Base-by-base conservation (phyloP, 1,284 basidiomycete genomes). In the Erythrobasidium hasegawianum region DNA sequence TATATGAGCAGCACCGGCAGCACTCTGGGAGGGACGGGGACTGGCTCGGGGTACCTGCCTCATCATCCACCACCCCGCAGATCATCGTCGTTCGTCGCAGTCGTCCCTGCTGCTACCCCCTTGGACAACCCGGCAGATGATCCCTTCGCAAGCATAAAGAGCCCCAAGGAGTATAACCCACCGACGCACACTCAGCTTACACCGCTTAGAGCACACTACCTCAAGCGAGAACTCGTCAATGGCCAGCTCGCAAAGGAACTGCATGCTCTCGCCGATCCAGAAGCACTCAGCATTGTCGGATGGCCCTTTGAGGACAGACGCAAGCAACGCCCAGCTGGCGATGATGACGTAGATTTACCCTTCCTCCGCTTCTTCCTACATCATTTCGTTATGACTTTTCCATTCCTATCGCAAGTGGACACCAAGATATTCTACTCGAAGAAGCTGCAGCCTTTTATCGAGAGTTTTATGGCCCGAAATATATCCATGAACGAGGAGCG, bases 201-300 rank as follows among this genome's bases (percentile, higher is more conserved):
- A 0, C 89, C 93, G 3, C 79, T 93, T 29, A 86, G 91, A 43
- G 90, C 91, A 1, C 93, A 97, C 76, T 97, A 97, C 77, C 87
- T 97, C 76, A 97, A 96, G 80, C 94, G 95, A 78, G 83, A 88
- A n/a, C 85, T 97, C 60, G 84, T 97, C 52, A 85, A 88, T 71
- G 85, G 96, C 49, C 87, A 97, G 77, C 86, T 95, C 70, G 79
- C 81, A 70, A 80, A 81, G 40, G 94, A 97, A 77, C 82, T 96
- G 61, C 81, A 84, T 68, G 80, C 82, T 45, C 82, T 94, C 71
- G 84, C 85, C 3, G 76, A 80, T 57, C 83, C 81, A 18, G 88
- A 88, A 53, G 84, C 89, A 0, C 83, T 96, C 68, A 90, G 90
- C 13, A 85, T 90, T 74, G 84, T 97, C 11, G 93, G 93, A 0